These are phyloP conservation scores for Penicillium soppii DNA, from an alignment of 495 filamentous ascomycete species.

Conservation along the genomic window DNA sequence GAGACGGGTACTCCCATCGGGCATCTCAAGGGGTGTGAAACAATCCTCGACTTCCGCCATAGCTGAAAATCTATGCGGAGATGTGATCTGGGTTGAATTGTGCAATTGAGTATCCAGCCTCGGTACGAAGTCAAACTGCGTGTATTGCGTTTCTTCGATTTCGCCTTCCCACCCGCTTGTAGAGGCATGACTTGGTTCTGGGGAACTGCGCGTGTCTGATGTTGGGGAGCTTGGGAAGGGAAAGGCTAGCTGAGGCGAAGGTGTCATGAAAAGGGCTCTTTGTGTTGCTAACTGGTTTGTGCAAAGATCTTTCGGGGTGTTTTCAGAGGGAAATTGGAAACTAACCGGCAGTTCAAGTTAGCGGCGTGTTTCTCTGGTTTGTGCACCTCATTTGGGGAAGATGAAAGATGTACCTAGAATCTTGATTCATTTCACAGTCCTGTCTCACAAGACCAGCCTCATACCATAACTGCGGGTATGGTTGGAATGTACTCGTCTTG, in stretches of 20 bases:
- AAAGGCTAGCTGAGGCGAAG: slow-evolving; percentile 3
- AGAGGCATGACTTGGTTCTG: slow-evolving; percentile 20
- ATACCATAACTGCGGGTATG: slow-evolving; percentile 13
- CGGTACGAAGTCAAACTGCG: background rate
- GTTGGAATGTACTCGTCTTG: slow-evolving; percentile 3
- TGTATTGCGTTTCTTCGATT: slow-evolving; percentile 7
- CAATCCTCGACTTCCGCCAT: slow-evolving; percentile 12
- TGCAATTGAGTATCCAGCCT: background rate
- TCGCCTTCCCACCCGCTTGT: slow-evolving; percentile 25
- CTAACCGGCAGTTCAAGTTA: too few relatives aligned
- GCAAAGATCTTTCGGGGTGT: slow-evolving; percentile 11
- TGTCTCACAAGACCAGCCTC: slow-evolving; percentile 12
- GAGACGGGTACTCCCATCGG: slow-evolving; percentile 34
- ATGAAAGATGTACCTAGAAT: background rate
- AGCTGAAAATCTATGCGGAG: background rate
- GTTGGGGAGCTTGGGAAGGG: slow-evolving; percentile 17
- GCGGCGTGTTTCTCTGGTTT: background rate
- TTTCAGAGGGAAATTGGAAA: background rate
- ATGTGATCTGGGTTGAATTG: background rate
- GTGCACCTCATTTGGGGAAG: background rate
- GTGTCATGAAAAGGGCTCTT: slow-evolving; percentile 38
- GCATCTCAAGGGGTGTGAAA: slow-evolving; percentile 38
- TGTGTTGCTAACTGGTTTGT: slow-evolving; percentile 27
- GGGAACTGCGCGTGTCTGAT: slow-evolving; percentile 27
- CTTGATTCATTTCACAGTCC: background rate